Evolutionary conservation across 352 stramenopile genomes (phyloP), one percentile per base, ranked within the genome.

Genomic region (Phytophthora melonis): DNA sequence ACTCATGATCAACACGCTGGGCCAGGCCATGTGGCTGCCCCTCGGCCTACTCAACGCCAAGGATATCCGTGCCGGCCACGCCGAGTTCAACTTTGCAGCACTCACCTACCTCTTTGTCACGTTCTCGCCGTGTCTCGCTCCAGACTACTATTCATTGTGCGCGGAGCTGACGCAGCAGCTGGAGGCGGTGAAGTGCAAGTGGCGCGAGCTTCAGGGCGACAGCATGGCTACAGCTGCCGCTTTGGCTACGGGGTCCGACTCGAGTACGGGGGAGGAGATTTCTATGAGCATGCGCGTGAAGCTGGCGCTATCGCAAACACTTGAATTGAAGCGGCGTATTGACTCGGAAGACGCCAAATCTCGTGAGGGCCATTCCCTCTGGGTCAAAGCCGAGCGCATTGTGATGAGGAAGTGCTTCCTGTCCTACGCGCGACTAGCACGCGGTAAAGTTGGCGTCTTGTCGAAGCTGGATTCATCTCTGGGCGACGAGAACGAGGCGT

Each of bases 341-440:
- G 86, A 94, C 36, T 19, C 53, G 7, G 88, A 93, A 36, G 82
- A 92, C 57, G 43, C 71, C 18, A 86, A 88, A 32, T 79, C 86
- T 9, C 83, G 84, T 19, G 88, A 94, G 30, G 85, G 85, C 3
- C 86, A 94, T 61, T 27, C 79, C 41, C 59, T 93, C 11, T 94
- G 88, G 88, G 83, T 81, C 74, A 92, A 93, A 56, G 88, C 83
- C 68, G 41, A 78, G 11, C 86, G 88, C 21, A 88, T 94, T 56
- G 79, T 93, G n/a, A 80, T 93, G 69, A 77, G 86, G 23, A 94
- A 94, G 65, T 93, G 84, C 58, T 94, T 94, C 45, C 10, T 92
- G 9, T 93, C 88, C 57, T 92, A 91, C 56, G 84, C 83, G 27
- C 74, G 83, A 1, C 63, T 94, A 27, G 83, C 85, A 0, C 77